A percentile compares a stretch with the other conserved stretches of the same genome.
These are phyloP conservation scores for Nakazawaea molendinolei DNA, from an alignment of 805 yeast species.

Conservation along the genomic window DNA sequence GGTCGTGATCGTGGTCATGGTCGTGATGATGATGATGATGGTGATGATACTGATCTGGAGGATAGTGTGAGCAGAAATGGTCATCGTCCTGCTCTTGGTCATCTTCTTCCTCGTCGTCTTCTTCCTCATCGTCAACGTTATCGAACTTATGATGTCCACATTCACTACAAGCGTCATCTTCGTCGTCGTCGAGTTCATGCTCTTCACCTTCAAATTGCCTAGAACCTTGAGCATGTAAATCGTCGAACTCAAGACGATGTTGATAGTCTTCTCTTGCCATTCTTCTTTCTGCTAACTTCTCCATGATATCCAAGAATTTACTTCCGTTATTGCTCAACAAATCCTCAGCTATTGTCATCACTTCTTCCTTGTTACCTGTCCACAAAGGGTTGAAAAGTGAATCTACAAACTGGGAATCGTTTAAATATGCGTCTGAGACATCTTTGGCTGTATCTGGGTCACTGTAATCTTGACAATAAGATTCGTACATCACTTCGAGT, in stretches of 20 bases:
- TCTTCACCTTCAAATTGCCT: conserved; percentile 20
- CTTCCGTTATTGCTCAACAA: conserved; percentile 71
- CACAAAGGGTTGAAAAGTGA: conserved; percentile 9
- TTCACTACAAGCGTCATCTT: conserved; percentile 21
- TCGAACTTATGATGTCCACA: conserved; percentile 24
- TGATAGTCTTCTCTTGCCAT: conserved; percentile 23
- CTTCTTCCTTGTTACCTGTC: conserved; percentile 30
- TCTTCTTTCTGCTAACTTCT: conserved; percentile 55
- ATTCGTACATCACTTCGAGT: conserved; percentile 65
- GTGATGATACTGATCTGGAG: not conserved
- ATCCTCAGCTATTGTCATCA: conserved; percentile 70
- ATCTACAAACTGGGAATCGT: conserved; percentile 1
- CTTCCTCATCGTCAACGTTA: conserved; percentile 21
- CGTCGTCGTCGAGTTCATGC: conserved; percentile 22
- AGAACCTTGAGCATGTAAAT: too few relatives aligned
- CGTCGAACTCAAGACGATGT: conserved; percentile 19
- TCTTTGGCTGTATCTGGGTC: not conserved
- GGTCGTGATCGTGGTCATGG: conserved; percentile 5
- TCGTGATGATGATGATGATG: not conserved
- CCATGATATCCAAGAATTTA: conserved; percentile 74
- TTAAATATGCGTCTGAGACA: not conserved
- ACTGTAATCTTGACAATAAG: conserved; percentile 42
- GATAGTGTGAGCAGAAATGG: not conserved
- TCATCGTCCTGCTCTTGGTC: conserved; percentile 13
- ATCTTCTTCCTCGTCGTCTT: conserved; percentile 19